A percentile compares a stretch with the other conserved stretches of the same genome.
Evolutionary conservation across 495 filamentous ascomycete genomes (phyloP).

Genomic region (Xylaria nigripes): DNA sequence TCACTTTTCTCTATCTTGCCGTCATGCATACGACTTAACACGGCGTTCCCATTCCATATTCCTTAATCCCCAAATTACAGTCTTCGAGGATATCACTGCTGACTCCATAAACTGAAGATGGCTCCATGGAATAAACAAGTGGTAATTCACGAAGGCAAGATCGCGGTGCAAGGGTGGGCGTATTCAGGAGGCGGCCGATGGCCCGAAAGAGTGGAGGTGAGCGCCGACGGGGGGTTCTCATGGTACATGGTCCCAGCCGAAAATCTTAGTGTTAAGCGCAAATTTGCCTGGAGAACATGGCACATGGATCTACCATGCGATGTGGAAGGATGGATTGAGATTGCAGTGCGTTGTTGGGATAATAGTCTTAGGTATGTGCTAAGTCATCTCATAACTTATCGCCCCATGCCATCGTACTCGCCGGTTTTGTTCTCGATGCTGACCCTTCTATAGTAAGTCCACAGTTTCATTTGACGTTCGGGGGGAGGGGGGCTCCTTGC

Average conservation of each 20-base stretch:
- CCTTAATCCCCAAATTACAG: not conserved
- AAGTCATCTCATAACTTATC: not conserved
- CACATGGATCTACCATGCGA: conserved; percentile 46
- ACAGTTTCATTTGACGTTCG: not conserved
- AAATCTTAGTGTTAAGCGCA: conserved; percentile 46
- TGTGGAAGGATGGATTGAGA: conserved; percentile 52
- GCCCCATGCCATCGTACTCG: not conserved
- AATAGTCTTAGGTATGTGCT: conserved; percentile 39
- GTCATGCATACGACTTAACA: too few relatives aligned
- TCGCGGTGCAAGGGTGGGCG: conserved; percentile 49
- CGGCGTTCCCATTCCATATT: not conserved
- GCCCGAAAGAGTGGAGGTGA: conserved; percentile 51
- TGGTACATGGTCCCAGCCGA: conserved; percentile 51
- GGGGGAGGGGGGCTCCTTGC: not conserved
- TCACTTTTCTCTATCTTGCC: too few relatives aligned
- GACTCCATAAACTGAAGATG: conserved; percentile 24
- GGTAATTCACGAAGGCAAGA: conserved; percentile 46
- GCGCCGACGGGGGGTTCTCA: conserved; percentile 46
- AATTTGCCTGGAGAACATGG: conserved; percentile 49
- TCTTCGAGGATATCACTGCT: not conserved
- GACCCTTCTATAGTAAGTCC: conserved; percentile 2
- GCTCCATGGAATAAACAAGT: conserved; percentile 43
- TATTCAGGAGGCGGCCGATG: conserved; percentile 52
- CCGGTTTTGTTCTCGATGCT: not conserved
- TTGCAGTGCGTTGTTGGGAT: conserved; percentile 51